phyloP scores from a whole-genome alignment of 352 stramenopile species.

The Phytophthora macrochlamydospora region DNA sequence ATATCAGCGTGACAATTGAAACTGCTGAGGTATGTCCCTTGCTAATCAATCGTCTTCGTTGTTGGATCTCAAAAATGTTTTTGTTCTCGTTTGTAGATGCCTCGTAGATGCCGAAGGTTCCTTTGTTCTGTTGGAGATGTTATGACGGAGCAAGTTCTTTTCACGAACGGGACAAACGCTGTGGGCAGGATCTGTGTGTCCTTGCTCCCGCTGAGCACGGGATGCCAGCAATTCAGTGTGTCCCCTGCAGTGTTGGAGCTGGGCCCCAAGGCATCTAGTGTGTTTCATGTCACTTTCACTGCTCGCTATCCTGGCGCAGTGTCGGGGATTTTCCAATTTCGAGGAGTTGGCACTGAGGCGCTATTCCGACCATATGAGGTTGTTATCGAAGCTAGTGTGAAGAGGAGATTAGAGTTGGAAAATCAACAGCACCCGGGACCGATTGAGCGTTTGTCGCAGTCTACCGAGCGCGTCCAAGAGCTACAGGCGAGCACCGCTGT shows the following conservation, averaged over 20 bases:
- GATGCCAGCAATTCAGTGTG: conserved; percentile 85
- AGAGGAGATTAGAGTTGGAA: conserved; percentile 39
- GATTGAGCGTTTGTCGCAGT: neutral
- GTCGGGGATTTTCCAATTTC: conserved; percentile 88
- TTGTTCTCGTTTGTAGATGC: conserved; percentile 35
- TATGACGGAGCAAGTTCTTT: conserved; percentile 78
- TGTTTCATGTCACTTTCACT: conserved; percentile 75
- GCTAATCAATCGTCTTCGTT: neutral
- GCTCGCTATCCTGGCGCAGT: conserved; percentile 63
- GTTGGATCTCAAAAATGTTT: conserved; percentile 1
- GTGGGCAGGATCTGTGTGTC: conserved; percentile 77
- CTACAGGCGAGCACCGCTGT: conserved; percentile 47
- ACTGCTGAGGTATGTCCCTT: conserved; percentile 27
- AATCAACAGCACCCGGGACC: conserved; percentile 7
- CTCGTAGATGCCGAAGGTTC: conserved; percentile 66
- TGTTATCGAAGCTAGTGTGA: conserved; percentile 83
- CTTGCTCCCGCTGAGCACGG: conserved; percentile 78
- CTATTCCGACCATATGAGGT: conserved; percentile 82
- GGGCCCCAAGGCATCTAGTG: conserved; percentile 53
- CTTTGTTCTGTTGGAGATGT: conserved; percentile 72
- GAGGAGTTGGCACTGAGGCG: conserved; percentile 66
- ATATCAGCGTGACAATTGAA: conserved; percentile 31
- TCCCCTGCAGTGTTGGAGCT: conserved; percentile 80
- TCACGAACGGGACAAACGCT: conserved; percentile 67
- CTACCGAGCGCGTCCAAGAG: conserved; percentile 45